These are phyloP conservation scores for Rugonectria rugulosa DNA, from an alignment of 2,329 filamentous ascomycete species.

Conservation along the genomic window DNA sequence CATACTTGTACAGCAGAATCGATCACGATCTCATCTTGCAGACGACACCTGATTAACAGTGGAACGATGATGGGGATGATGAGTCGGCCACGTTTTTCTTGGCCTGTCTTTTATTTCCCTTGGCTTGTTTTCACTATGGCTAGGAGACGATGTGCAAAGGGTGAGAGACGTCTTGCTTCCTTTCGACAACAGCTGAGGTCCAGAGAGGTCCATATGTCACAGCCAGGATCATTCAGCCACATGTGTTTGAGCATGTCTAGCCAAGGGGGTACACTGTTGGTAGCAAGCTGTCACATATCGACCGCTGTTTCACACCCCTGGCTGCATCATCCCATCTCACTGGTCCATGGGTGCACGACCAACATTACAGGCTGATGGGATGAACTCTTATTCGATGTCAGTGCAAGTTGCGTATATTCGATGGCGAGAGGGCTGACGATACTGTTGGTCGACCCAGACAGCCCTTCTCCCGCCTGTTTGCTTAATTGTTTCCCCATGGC, in stretches of 20 bases:
- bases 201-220: too few species aligned
- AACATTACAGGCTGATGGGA: neutral
- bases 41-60: too few species aligned
- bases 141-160: too few species aligned
- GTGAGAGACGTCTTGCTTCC: too few species aligned
- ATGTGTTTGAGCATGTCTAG: neutral
- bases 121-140: too few species aligned
- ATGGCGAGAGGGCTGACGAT: neutral
- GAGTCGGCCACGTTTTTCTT: too few species aligned
- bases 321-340: neutral
- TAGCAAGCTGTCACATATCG: neutral
- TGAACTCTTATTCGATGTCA: neutral
- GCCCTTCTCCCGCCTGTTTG: too few species aligned
- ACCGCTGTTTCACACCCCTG: slow-evolving; percentile 4
- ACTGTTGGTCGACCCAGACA: neutral
- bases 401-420: neutral
- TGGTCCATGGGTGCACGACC: neutral
- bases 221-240: neutral
- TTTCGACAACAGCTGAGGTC: too few species aligned
- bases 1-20: too few species aligned
- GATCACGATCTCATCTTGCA: too few species aligned
- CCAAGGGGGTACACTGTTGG: neutral
- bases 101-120: too few species aligned
- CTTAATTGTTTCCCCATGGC: neutral
- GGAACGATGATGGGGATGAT: too few species aligned